Percentiles rank a stretch among this genome's conserved stretches.
Evolutionary conservation across 495 filamentous ascomycete species (phyloP).

Genomic region (Patellaria atrata): DNA sequence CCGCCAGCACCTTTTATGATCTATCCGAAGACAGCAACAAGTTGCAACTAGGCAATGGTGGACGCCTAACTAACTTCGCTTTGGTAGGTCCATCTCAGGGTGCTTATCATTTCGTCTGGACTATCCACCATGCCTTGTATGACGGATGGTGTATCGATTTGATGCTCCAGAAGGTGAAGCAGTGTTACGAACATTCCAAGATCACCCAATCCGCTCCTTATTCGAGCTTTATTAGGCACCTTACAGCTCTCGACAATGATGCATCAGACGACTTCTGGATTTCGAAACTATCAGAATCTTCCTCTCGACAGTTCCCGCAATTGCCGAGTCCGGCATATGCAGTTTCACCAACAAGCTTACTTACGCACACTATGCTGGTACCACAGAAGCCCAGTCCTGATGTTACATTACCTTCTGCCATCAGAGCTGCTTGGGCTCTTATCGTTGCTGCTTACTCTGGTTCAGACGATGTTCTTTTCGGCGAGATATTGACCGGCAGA

Average conservation of each 20-base stretch:
- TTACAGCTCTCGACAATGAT: conserved; percentile 7
- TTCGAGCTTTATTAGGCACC: conserved; percentile 12
- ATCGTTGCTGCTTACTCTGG: conserved; percentile 12
- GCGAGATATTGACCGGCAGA: conserved; percentile 42
- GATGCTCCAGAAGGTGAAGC: conserved; percentile 8
- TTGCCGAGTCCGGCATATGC: conserved; percentile 10
- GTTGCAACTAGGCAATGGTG: conserved; percentile 8
- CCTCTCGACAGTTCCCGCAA: conserved; percentile 14
- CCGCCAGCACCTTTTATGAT: conserved; percentile 6
- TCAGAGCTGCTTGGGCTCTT: conserved; percentile 29
- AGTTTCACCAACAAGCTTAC: conserved; percentile 8
- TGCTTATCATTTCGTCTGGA: conserved; percentile 22
- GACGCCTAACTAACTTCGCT: conserved; percentile 8
- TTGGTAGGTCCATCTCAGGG: conserved; percentile 7
- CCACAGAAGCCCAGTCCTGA: conserved; percentile 5
- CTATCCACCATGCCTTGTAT: conserved; percentile 53
- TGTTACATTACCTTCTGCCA: conserved; percentile 30
- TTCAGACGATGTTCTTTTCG: conserved; percentile 15
- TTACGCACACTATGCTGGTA: conserved; percentile 4
- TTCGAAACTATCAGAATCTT: conserved; percentile 3
- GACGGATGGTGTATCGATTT: conserved; percentile 42
- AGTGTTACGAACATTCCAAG: too few species aligned
- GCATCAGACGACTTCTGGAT: conserved; percentile 12
- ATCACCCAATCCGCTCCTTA: conserved; percentile 3
- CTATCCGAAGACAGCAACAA: conserved; percentile 7